Evolutionary conservation across 805 yeast genomes (phyloP).

Genomic region (Suhomyces kilbournensis): DNA sequence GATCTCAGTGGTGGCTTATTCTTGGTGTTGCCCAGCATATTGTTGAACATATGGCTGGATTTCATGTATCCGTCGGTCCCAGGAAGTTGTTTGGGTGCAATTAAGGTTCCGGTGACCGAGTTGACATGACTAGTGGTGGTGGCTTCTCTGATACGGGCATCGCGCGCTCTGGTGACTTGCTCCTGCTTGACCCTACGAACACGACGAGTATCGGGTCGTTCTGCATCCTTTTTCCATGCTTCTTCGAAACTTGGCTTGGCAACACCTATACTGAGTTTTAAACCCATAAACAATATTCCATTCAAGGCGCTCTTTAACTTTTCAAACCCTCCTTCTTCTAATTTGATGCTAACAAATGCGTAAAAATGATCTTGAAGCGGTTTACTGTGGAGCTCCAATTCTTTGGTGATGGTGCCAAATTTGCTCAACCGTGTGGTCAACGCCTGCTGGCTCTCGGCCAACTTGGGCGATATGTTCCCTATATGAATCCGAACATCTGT

Average conservation of each 20-base stretch:
- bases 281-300: slow-evolving; percentile 75
- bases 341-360: slow-evolving; percentile 64
- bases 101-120: slow-evolving; percentile 16
- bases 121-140: slow-evolving; percentile 22
- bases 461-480: slow-evolving; percentile 59
- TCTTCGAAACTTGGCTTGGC: slow-evolving; percentile 59
- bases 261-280: slow-evolving; percentile 53
- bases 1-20: slow-evolving; percentile 28
- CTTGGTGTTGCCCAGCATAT: slow-evolving; percentile 34
- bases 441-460: slow-evolving; percentile 45
- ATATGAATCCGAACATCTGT: slow-evolving; percentile 45
- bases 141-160: slow-evolving; percentile 44
- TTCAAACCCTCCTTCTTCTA: slow-evolving; percentile 43
- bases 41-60: slow-evolving; percentile 33
- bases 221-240: slow-evolving; percentile 45
- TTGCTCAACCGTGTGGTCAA: slow-evolving; percentile 55
- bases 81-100: slow-evolving; percentile 2
- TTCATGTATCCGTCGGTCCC: slow-evolving; percentile 26
- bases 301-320: slow-evolving; percentile 57
- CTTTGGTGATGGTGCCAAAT: slow-evolving; percentile 54
- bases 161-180: slow-evolving; percentile 31
- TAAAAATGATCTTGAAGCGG: slow-evolving; percentile 53
- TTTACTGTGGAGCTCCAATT: slow-evolving; percentile 54
- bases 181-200: slow-evolving; percentile 27
- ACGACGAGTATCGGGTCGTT: slow-evolving; percentile 35